A percentile compares a stretch with the other conserved stretches of the same genome.
Evolutionary conservation across 2,329 filamentous ascomycete genomes (phyloP).

Genomic region (Ophiostoma montium): DNA sequence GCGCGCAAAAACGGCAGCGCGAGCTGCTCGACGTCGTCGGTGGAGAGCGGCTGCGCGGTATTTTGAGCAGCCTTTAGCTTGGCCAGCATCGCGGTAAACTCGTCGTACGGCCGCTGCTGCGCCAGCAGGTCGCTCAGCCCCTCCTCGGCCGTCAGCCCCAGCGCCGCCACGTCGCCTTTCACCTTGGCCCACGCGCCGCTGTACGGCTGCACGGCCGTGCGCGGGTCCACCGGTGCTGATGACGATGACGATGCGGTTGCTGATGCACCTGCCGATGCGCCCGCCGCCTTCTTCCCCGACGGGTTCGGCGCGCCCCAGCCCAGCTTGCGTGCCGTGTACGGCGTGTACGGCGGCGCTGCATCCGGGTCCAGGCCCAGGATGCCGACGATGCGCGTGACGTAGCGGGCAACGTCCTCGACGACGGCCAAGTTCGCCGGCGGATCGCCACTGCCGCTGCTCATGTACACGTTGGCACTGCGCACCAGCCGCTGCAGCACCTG

Average conservation of each 20-base stretch:
- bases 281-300: constrained; percentile 18
- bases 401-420: constrained; percentile 32
- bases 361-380: constrained; percentile 48
- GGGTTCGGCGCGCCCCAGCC: constrained; percentile 56
- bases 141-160: constrained; percentile 2
- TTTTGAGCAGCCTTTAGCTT: not conserved
- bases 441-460: constrained; percentile 15
- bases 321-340: constrained; percentile 27
- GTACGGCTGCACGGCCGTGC: constrained; percentile 12
- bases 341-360: constrained; percentile 22
- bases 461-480: constrained; percentile 41
- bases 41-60: not conserved
- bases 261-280: not conserved
- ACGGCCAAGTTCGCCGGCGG: constrained; percentile 12
- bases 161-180: constrained; percentile 9
- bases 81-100: not conserved
- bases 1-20: constrained; percentile 49
- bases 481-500: constrained; percentile 47
- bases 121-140: constrained; percentile 8
- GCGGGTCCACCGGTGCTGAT: constrained; percentile 2
- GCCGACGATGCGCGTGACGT: constrained; percentile 50
- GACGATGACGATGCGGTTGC: not conserved
- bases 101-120: constrained; percentile 3
- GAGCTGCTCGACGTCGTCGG: constrained; percentile 10
- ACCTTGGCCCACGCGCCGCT: constrained; percentile 9